Conservation (phyloP, 2,329 filamentous ascomycete genomes). For the Alternaria incomplexa region DNA sequence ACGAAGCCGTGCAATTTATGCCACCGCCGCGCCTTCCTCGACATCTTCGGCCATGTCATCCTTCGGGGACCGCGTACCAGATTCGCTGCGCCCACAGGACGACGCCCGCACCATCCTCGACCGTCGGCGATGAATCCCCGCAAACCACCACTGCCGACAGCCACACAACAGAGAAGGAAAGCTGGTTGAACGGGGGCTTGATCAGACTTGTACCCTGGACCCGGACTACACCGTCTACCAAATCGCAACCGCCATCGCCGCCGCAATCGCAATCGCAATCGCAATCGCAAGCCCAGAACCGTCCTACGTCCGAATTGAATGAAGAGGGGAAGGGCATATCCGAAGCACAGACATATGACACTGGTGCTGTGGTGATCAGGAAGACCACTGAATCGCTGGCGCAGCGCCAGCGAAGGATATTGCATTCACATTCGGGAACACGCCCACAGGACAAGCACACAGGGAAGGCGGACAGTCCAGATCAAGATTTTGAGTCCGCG, state of each 20-base stretch:
- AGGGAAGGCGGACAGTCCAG: background rate
- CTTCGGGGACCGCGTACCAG: conserved; percentile 49
- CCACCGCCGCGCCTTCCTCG: conserved; percentile 50
- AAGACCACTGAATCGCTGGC: background rate
- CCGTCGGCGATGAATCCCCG: conserved; percentile 16
- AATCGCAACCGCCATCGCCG: background rate
- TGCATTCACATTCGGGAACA: background rate
- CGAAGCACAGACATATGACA: background rate
- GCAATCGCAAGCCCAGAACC: background rate
- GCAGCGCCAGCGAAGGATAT: background rate
- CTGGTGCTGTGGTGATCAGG: background rate
- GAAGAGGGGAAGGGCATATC: background rate
- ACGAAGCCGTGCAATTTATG: conserved; percentile 51
- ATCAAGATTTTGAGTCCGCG: background rate
- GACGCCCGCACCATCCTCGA: conserved; percentile 18
- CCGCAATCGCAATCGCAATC: background rate
- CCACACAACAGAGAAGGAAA: background rate
- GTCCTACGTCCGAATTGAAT: background rate
- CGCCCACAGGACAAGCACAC: background rate
- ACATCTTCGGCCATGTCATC: conserved; percentile 52
- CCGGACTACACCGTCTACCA: background rate
- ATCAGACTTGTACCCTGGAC: background rate
- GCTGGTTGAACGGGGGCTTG: conserved; percentile 9
- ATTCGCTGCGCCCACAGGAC: conserved; percentile 36
- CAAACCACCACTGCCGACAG: conserved; percentile 5